Evolutionary conservation across 805 yeast genomes (phyloP).

Genomic region (Myxozyma sirexii): DNA sequence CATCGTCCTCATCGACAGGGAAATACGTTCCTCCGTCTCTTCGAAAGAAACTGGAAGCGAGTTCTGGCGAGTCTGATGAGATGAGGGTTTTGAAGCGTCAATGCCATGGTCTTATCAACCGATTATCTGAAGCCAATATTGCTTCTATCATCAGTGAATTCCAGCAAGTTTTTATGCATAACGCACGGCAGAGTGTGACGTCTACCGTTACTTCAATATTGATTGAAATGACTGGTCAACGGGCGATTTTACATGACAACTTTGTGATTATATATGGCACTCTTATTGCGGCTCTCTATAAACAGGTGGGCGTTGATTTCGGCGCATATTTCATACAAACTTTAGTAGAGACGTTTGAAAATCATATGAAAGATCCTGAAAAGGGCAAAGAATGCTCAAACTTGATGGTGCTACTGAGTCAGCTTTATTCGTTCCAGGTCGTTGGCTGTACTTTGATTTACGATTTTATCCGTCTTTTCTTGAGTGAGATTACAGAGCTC

Average conservation of each 20-base stretch:
- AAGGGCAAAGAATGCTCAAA: slow-evolving; percentile 58
- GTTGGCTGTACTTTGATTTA: slow-evolving; percentile 74
- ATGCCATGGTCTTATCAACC: slow-evolving; percentile 82
- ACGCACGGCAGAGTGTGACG: slow-evolving; percentile 81
- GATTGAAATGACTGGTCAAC: slow-evolving; percentile 63
- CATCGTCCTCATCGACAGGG: slow-evolving; percentile 31
- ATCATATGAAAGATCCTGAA: slow-evolving; percentile 41
- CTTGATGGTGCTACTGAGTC: slow-evolving; percentile 70
- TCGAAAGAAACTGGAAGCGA: slow-evolving; percentile 48
- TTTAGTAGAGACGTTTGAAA: slow-evolving; percentile 70
- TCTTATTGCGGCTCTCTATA: slow-evolving; percentile 71
- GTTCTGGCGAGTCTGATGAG: slow-evolving; percentile 51
- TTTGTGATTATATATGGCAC: slow-evolving; percentile 81
- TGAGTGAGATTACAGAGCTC: slow-evolving; percentile 62
- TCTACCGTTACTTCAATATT: slow-evolving; percentile 66
- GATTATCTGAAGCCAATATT: slow-evolving; percentile 85
- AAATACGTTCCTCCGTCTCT: slow-evolving; percentile 87
- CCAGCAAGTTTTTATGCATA: slow-evolving; percentile 59
- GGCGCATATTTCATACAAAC: slow-evolving; percentile 86
- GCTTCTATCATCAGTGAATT: slow-evolving; percentile 69
- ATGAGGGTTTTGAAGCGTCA: slow-evolving; percentile 56
- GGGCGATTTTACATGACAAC: slow-evolving; percentile 71
- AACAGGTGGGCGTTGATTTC: slow-evolving; percentile 80
- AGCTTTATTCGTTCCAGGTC: slow-evolving; percentile 75
- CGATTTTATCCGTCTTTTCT: slow-evolving; percentile 61